These are phyloP conservation scores for Ophiocordyceps camponoti-floridani DNA, from an alignment of 2,329 filamentous ascomycete species.

Conservation along the genomic window DNA sequence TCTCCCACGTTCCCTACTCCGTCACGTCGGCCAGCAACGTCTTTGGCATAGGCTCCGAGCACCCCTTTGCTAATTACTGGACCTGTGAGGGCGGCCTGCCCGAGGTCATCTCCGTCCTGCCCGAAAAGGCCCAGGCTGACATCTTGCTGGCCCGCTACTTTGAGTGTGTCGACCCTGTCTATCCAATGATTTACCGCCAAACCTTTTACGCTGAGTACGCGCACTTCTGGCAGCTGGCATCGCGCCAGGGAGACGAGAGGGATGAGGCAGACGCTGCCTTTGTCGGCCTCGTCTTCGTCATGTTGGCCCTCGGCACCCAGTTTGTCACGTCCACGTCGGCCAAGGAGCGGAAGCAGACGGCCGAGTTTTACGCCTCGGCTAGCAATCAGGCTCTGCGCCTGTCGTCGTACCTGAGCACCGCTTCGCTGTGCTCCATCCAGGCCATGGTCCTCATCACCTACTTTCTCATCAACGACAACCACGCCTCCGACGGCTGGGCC, in stretches of 20 bases:
- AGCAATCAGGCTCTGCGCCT: conserved; percentile 61
- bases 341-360: conserved; percentile 51
- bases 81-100: conserved; percentile 57
- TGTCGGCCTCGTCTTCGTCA: conserved; percentile 56
- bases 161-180: conserved; percentile 60
- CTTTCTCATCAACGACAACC: conserved; percentile 74
- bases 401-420: conserved; percentile 59
- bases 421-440: conserved; percentile 55
- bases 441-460: conserved; percentile 69
- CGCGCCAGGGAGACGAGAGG: conserved; percentile 10
- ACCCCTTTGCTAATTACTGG: conserved; percentile 75
- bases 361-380: conserved; percentile 67
- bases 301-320: conserved; percentile 63
- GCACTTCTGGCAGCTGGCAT: conserved; percentile 50
- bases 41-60: conserved; percentile 63
- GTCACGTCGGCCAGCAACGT: conserved; percentile 55
- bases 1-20: conserved; percentile 59
- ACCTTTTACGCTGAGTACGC: conserved; percentile 66
- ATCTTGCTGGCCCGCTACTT: conserved; percentile 47
- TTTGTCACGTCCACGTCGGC: conserved; percentile 45
- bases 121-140: conserved; percentile 59
- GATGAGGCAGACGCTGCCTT: conserved; percentile 45
- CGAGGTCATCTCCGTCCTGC: conserved; percentile 59
- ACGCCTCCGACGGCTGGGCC: conserved; percentile 67
- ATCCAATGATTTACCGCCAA: conserved; percentile 61